Evolutionary conservation across 208 protist species (phyloP).

Genomic region (Trichomonas gallinae): DNA sequence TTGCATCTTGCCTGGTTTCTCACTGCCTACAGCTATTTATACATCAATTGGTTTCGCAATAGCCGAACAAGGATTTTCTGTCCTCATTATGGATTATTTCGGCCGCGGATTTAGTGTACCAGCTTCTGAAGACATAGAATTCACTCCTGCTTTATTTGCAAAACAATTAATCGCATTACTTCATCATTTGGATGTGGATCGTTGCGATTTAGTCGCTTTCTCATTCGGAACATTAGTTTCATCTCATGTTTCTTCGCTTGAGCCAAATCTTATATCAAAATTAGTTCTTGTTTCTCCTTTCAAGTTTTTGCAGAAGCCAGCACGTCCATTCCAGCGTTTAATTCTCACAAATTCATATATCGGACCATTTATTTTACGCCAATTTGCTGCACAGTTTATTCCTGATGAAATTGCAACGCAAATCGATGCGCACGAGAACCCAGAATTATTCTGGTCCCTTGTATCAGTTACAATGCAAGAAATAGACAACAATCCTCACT

Average conservation of each 20-base stretch:
- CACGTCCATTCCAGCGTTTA: neutral
- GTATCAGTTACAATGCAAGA: neutral
- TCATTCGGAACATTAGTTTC: neutral
- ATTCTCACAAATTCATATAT: neutral
- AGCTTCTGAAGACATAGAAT: neutral
- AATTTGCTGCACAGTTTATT: neutral
- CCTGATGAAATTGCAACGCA: neutral
- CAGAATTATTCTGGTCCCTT: neutral
- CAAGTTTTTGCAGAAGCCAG: neutral
- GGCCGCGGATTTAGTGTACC: neutral
- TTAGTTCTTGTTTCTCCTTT: neutral
- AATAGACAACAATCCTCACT: neutral
- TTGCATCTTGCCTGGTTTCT: neutral
- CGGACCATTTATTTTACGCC: neutral
- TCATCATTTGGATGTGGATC: neutral
- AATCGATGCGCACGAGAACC: neutral
- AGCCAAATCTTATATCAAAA: neutral
- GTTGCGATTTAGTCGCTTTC: neutral
- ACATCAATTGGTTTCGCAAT: neutral
- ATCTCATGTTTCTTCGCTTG: neutral
- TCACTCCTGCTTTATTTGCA: neutral
- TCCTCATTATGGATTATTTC: neutral
- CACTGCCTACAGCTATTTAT: neutral
- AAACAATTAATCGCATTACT: neutral
- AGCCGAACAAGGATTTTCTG: neutral